Base-by-base conservation (phyloP, 2,329 filamentous ascomycete genomes). In the Colletotrichum limetticola region DNA sequence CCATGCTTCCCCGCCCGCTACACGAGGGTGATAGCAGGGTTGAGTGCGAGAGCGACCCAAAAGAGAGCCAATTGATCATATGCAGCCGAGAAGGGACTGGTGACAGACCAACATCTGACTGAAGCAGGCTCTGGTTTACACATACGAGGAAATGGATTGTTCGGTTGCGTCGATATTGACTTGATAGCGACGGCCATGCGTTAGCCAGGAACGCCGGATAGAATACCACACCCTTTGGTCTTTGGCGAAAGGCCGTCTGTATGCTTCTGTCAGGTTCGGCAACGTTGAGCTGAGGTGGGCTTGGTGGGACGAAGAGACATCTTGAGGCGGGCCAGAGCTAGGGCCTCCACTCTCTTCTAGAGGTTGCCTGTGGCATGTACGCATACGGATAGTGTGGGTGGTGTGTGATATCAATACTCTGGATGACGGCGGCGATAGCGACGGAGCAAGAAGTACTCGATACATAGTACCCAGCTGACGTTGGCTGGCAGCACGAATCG, bases 171-270 rank as follows among this genome's bases (percentile, higher is more conserved):
- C 60, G 35, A 69, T 60, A 57, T 70, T 64, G 30, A 19, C 53
- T 35, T 35, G 32, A 68, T 19, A 62, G 65, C 42, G 37, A 42
- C 46, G 22, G n/a, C 32, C n/a, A 42, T 63, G 62, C 62, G 61
- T 71, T 67, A 71, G 71, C 62, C 71, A 72, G 71, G 71, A 72
- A 74, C 71, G 35, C 55, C 30, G 30, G 32, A 8, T 53, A 58
- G 53, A 74, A 49, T 12, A 67, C 37, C n/a, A 74, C 71, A 72
- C 62, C 68, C 35, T 63, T 56, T 65, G 19, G 14, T 42, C 52
- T 42, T 42, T 28, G 28, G 35, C 46, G 9, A 32, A 53, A n/a
- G 53, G 53, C 42, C 46, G 28, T 22, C 35, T 16, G 5, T 8
- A 52, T 37, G 46, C 37, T 59, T 58, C 63, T 58, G 53, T 53